phyloP scores from a whole-genome alignment of 1,284 basidiomycete genomes.

The Ceratobasidium sp. region DNA sequence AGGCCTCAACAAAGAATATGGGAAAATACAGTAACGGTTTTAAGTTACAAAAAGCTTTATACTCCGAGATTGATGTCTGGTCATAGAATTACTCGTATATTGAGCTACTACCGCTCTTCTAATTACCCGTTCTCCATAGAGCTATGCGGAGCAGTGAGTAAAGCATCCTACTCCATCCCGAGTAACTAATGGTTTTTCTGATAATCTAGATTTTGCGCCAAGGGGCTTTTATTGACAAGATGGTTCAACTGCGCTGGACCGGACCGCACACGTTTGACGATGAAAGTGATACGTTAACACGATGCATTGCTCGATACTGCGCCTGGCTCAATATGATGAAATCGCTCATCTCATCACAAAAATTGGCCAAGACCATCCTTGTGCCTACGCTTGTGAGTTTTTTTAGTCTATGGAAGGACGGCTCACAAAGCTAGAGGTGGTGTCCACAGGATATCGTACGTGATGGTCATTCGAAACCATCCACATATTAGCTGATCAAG shows the following conservation, averaged over 20 bases:
- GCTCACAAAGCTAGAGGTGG: not conserved
- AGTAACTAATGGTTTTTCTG: too few relatives aligned
- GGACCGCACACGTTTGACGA: conserved; percentile 48
- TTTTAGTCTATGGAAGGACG: too few relatives aligned
- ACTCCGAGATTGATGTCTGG: too few relatives aligned
- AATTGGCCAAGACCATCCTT: conserved; percentile 45
- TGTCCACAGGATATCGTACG: conserved; percentile 37
- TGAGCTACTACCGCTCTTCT: conserved; percentile 39
- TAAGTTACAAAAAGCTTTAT: not conserved
- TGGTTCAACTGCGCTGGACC: conserved; percentile 59
- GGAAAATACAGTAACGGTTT: too few relatives aligned
- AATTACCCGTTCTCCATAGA: conserved; percentile 43
- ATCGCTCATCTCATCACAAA: too few relatives aligned
- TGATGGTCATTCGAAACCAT: too few relatives aligned
- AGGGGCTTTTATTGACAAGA: conserved; percentile 60
- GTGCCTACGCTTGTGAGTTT: conserved; percentile 46
- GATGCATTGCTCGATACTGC: conserved; percentile 50
- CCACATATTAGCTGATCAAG: too few relatives aligned
- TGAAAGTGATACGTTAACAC: conserved; percentile 39
- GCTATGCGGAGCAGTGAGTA: conserved; percentile 45
- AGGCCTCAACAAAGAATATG: too few relatives aligned
- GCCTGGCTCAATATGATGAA: conserved; percentile 57
- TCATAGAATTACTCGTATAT: conserved; percentile 35
- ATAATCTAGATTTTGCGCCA: conserved; percentile 56
- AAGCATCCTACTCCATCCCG: not conserved